Percentiles rank a stretch among this genome's conserved stretches.
phyloP scores from a whole-genome alignment of 2,329 filamentous ascomycete genomes.

The Neurospora crassa region DNA sequence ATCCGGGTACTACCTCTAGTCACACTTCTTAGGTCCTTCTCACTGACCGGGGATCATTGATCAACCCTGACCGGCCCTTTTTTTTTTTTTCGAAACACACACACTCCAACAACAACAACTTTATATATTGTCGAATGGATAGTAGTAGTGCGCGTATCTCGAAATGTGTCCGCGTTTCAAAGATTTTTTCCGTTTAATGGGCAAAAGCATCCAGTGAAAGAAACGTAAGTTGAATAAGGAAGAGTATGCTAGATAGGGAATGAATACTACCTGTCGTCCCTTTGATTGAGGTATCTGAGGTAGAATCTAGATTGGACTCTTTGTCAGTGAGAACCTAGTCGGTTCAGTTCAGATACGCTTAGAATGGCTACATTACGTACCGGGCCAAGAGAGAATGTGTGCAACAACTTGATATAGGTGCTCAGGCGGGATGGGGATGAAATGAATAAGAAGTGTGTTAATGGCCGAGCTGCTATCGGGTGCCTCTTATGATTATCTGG shows the following conservation, averaged over 20 bases:
- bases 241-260: neutral
- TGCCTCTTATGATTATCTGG: too few species aligned
- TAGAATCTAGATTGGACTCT: neutral
- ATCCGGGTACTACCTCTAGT: neutral
- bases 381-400: neutral
- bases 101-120: too few species aligned
- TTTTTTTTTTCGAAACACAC: neutral
- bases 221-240: neutral
- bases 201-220: neutral
- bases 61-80: too few species aligned
- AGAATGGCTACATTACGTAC: neutral
- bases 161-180: neutral
- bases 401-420: neutral
- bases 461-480: too few species aligned
- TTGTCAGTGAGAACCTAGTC: neutral
- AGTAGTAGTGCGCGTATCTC: too few species aligned
- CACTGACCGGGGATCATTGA: neutral
- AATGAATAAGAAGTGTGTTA: neutral
- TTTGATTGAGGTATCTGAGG: neutral
- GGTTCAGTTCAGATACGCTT: neutral
- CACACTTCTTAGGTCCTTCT: neutral
- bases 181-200: neutral
- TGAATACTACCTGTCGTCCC: neutral
- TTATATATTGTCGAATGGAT: too few species aligned
- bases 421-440: neutral